Percentiles rank a stretch among this genome's conserved stretches.
Conservation (phyloP, 1,139 yeast species). For the Taphrina flavorubra region DNA sequence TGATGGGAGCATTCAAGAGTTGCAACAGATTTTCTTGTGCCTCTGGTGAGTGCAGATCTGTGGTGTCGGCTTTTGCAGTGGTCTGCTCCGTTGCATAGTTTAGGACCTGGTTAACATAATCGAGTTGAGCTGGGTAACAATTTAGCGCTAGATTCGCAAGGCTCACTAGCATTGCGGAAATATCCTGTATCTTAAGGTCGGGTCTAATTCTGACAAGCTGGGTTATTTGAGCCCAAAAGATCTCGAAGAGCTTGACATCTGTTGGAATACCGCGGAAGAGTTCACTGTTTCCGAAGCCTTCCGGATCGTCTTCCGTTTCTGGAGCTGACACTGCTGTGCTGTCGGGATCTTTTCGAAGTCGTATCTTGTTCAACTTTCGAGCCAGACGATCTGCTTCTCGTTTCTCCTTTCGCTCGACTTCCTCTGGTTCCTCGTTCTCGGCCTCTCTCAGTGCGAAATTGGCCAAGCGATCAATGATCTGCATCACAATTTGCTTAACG, state of each 20-base stretch:
- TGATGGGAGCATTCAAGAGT: constrained; percentile 65
- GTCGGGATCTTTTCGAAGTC: constrained; percentile 13
- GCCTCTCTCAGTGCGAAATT: constrained; percentile 57
- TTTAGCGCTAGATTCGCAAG: constrained; percentile 67
- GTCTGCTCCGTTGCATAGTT: constrained; percentile 63
- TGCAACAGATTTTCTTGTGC: constrained; percentile 59
- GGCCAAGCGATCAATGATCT: constrained; percentile 76
- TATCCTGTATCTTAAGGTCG: constrained; percentile 68
- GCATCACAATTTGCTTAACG: constrained; percentile 67
- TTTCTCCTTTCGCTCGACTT: constrained; percentile 45
- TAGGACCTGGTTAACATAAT: constrained; percentile 67
- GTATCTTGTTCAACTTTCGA: constrained; percentile 44
- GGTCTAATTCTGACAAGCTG: constrained; percentile 65
- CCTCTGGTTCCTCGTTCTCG: constrained; percentile 46
- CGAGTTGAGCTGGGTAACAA: constrained; percentile 68
- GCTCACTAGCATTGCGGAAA: constrained; percentile 67
- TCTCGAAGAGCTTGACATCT: constrained; percentile 44
- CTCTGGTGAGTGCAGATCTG: constrained; percentile 49
- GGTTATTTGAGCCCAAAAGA: constrained; percentile 46
- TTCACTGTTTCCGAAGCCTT: constrained; percentile 3
- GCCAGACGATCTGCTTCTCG: constrained; percentile 44
- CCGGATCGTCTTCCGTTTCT: not conserved
- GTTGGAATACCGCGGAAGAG: constrained; percentile 41
- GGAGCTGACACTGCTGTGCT: not conserved
- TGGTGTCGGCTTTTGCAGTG: constrained; percentile 49